Conservation (phyloP, 768 basidiomycete species). For the Goffeauzyma gilvescens region DNA sequence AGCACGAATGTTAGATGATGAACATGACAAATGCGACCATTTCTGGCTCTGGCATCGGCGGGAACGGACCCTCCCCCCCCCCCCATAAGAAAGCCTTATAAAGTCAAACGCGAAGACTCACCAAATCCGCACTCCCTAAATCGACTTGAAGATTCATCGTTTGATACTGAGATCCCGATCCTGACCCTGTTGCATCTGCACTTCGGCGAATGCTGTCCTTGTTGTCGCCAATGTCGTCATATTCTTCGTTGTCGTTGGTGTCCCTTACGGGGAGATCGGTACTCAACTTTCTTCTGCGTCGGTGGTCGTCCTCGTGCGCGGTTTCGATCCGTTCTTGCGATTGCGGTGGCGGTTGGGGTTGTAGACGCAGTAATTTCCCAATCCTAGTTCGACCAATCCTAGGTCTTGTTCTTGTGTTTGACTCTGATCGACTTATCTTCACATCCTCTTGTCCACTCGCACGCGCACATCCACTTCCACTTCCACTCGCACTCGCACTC, state of each 20-base stretch:
- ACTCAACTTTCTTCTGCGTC: background rate
- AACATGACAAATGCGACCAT: background rate
- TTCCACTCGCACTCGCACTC: background rate
- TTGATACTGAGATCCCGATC: constrained; percentile 17
- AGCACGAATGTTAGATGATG: background rate
- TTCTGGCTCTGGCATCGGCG: too few relatives aligned
- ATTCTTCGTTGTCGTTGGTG: background rate
- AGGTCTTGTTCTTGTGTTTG: too few relatives aligned
- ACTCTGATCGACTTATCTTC: too few relatives aligned
- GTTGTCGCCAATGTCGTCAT: background rate
- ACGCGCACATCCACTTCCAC: too few relatives aligned
- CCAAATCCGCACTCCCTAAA: constrained; percentile 29
- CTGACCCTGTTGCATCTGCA: background rate
- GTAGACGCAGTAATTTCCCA: too few relatives aligned
- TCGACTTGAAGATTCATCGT: constrained; percentile 24
- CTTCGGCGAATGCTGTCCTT: background rate
- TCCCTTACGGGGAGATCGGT: background rate
- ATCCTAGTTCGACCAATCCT: too few relatives aligned
- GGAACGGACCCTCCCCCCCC: too few relatives aligned
- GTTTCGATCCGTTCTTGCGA: too few relatives aligned
- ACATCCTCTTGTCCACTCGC: too few relatives aligned
- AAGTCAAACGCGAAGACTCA: constrained; percentile 13
- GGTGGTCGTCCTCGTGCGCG: background rate
- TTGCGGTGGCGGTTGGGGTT: too few relatives aligned
- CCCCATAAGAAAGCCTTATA: too few relatives aligned